Evolutionary conservation across 805 yeast species (phyloP).

Genomic region (Yamadazyma scolyti): DNA sequence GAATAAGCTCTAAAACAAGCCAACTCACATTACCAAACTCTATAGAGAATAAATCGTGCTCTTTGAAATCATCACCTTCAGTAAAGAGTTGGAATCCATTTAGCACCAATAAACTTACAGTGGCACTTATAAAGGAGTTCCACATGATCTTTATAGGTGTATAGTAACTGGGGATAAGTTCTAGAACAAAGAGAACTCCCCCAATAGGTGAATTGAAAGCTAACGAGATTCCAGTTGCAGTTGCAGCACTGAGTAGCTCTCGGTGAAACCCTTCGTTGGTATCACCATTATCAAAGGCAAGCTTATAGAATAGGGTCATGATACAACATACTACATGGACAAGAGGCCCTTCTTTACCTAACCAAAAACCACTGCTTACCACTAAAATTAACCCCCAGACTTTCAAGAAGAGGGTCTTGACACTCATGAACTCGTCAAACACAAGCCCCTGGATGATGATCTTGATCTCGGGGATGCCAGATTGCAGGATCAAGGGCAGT

Average conservation of each 20-base stretch:
- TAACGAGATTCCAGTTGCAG: conserved; percentile 80
- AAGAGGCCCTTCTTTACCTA: conserved; percentile 85
- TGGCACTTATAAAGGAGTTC: conserved; percentile 80
- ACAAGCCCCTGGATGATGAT: conserved; percentile 64
- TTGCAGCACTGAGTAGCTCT: conserved; percentile 67
- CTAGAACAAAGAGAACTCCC: conserved; percentile 77
- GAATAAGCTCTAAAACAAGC: conserved; percentile 66
- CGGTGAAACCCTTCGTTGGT: conserved; percentile 58
- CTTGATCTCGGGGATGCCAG: conserved; percentile 76
- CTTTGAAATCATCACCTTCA: conserved; percentile 36
- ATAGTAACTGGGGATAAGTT: conserved; percentile 62
- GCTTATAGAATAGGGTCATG: conserved; percentile 30
- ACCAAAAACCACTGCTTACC: conserved; percentile 75
- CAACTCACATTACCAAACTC: conserved; percentile 69
- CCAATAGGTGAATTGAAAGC: conserved; percentile 89
- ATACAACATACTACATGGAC: conserved; percentile 74
- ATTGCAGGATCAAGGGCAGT: conserved; percentile 29
- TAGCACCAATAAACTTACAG: conserved; percentile 62
- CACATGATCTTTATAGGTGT: conserved; percentile 67
- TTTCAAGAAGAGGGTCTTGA: conserved; percentile 52
- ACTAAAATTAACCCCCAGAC: conserved; percentile 57
- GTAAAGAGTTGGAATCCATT: conserved; percentile 37
- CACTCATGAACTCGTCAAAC: conserved; percentile 49
- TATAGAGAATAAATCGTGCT: conserved; percentile 55
- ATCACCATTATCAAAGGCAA: conserved; percentile 5